These are phyloP conservation scores for Ophiostoma sp. DNA, from an alignment of 2,329 filamentous ascomycete genomes.

Conservation along the genomic window DNA sequence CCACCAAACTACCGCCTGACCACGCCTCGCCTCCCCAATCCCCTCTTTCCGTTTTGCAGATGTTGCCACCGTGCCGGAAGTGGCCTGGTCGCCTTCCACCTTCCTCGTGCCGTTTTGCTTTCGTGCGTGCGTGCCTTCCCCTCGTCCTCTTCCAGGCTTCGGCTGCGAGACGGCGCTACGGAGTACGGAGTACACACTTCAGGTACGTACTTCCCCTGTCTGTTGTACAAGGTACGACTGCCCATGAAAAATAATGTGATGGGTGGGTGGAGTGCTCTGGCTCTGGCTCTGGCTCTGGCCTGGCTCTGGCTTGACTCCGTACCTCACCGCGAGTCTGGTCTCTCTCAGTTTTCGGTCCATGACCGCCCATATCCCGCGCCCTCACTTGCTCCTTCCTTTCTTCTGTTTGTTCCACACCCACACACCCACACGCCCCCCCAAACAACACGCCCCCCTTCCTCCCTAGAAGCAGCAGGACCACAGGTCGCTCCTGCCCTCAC, in stretches of 20 bases:
- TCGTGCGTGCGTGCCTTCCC: background rate
- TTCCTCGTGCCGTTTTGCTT: background rate
- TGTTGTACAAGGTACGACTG: constrained; percentile 24
- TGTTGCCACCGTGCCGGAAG: constrained; percentile 10
- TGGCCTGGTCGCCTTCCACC: background rate
- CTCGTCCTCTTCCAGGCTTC: constrained; percentile 11
- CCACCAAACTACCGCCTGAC: constrained; percentile 12
- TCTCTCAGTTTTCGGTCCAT: constrained; percentile 24
- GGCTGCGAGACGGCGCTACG: background rate
- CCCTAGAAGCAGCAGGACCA: background rate
- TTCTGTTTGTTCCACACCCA: constrained; percentile 13
- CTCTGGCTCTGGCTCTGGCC: background rate
- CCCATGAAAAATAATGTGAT: constrained; percentile 19
- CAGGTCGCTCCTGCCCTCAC: constrained; percentile 23
- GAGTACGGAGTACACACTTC: background rate
- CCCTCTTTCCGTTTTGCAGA: constrained; percentile 9
- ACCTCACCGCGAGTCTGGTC: constrained; percentile 28
- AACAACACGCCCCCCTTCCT: constrained; percentile 3
- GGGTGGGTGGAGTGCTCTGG: constrained; percentile 22
- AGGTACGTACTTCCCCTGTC: constrained; percentile 23
- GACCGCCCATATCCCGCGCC: constrained; percentile 26
- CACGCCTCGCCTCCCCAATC: constrained; percentile 9
- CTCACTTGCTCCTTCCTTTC: constrained; percentile 21
- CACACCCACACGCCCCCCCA: constrained; percentile 16
- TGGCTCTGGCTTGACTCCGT: constrained; percentile 11